Percentiles rank a stretch among this genome's conserved stretches.
phyloP scores from a whole-genome alignment of 2,329 filamentous ascomycete genomes.

The Gliomastix tumulicola region DNA sequence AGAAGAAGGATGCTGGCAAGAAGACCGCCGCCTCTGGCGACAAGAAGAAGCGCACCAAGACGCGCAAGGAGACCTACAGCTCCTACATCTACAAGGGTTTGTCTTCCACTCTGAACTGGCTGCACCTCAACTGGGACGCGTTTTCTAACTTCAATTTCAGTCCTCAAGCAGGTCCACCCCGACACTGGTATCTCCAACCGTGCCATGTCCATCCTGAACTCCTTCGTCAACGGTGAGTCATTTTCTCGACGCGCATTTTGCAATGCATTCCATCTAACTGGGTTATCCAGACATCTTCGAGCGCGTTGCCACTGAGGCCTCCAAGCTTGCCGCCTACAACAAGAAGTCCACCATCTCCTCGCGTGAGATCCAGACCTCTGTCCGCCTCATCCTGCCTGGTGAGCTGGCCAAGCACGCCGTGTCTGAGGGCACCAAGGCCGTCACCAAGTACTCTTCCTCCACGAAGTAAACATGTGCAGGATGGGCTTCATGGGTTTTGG shows the following conservation, averaged over 20 bases:
- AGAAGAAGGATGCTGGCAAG: conserved; percentile 99
- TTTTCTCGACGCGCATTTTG: not conserved
- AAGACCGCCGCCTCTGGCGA: conserved; percentile 95
- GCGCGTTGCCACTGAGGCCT: conserved; percentile 96
- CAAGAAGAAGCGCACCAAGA: conserved; percentile 99
- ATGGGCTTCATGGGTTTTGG: conserved; percentile 1
- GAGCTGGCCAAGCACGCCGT: conserved; percentile 99
- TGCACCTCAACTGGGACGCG: not conserved
- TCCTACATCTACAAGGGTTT: conserved; percentile 99
- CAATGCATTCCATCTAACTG: not conserved
- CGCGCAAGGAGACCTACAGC: conserved; percentile 99
- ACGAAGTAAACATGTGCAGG: conserved; percentile 83
- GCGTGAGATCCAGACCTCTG: conserved; percentile 98
- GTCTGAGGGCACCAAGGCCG: conserved; percentile 98
- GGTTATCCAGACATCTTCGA: conserved; percentile 86
- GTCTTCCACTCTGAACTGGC: conserved; percentile 5
- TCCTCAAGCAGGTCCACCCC: conserved; percentile 99
- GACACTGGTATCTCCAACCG: conserved; percentile 99
- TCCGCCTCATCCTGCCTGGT: conserved; percentile 94
- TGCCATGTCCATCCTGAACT: conserved; percentile 99
- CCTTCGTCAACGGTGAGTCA: conserved; percentile 89
- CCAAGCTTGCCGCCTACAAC: conserved; percentile 99
- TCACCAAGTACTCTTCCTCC: conserved; percentile 99
- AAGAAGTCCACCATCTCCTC: conserved; percentile 99
- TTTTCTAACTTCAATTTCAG: conserved; percentile 36